A percentile compares a stretch with the other conserved stretches of the same genome.
phyloP scores from a whole-genome alignment of 176 grass and related monocot species.

The Cenchrus purpureus region DNA sequence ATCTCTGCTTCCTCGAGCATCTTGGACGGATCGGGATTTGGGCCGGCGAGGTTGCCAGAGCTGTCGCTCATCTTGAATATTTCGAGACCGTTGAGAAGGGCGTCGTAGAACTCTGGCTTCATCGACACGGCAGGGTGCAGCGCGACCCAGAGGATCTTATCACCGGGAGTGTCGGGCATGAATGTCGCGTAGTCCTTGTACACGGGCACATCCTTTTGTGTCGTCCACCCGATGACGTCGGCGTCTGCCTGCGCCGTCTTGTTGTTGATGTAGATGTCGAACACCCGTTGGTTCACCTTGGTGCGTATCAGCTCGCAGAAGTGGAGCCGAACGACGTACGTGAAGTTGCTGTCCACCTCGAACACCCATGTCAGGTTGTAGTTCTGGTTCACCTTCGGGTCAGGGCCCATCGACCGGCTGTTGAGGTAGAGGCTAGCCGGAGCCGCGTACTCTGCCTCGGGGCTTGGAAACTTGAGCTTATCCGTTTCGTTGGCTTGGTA shows the following conservation, averaged over 20 bases:
- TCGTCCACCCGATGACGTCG: slow-evolving; percentile 61
- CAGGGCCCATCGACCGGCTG: slow-evolving; percentile 55
- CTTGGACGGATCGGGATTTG: slow-evolving; percentile 62
- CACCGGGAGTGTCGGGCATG: background rate
- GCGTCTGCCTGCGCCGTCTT: slow-evolving; percentile 53
- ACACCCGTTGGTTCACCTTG: slow-evolving; percentile 63
- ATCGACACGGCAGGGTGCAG: slow-evolving; percentile 33
- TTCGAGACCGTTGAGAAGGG: slow-evolving; percentile 69
- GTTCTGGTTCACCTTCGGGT: slow-evolving; percentile 50
- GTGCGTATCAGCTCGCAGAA: slow-evolving; percentile 57
- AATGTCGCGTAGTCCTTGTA: slow-evolving; percentile 63
- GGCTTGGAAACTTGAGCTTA: slow-evolving; percentile 42
- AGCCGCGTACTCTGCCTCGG: slow-evolving; percentile 47
- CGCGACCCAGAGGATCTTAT: slow-evolving; percentile 60
- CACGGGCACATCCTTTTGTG: slow-evolving; percentile 52
- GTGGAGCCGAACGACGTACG: slow-evolving; percentile 70
- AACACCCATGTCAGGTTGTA: slow-evolving; percentile 75
- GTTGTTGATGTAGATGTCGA: slow-evolving; percentile 73
- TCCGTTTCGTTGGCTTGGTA: slow-evolving; percentile 15
- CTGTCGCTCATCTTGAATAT: slow-evolving; percentile 68
- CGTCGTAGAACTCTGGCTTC: slow-evolving; percentile 51
- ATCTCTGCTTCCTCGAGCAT: slow-evolving; percentile 52
- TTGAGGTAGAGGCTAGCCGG: slow-evolving; percentile 57
- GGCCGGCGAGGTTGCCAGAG: slow-evolving; percentile 74
- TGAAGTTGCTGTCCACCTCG: slow-evolving; percentile 74